Evolutionary conservation across 2,329 filamentous ascomycete genomes (phyloP), one percentile per base, ranked within the genome.

Genomic region (Cryoendolithus antarcticus): DNA sequence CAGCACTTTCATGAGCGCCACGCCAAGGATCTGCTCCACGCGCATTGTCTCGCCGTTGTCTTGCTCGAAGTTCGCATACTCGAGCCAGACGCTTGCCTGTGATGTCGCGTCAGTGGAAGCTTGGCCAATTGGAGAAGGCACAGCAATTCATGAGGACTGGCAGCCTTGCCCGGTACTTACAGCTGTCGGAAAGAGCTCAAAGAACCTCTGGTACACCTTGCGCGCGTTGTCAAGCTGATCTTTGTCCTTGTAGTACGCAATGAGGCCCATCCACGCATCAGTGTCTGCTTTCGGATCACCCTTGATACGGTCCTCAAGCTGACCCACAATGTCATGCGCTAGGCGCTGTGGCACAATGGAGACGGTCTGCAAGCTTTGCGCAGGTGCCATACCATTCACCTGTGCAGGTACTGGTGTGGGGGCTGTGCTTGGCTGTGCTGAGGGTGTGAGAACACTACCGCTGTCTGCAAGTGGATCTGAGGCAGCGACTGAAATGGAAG

Each of bases 241-340:
- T 53, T 82, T 83, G 54, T 75, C 79, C 51, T 81, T 81, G 60
- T 94, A 77, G 58, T 95, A 86, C 49, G 75, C 74, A 57, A 98
- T 89, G 57, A 98, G 71, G 48, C 75, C 74, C 53, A 93, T 66
- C 91, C 91, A 98, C 27, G 89, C 86, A 58, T 91, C 83, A 62
- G 91, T 76, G 52, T 95, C 88, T 55, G 89, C 91, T 53, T 86
- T 82, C 10, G 89, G 84, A 57, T 98, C 91, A 55, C 95, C 84
- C 58, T 82, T 80, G 59, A 96, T 82, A 56, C 89, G 80, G 59
- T 91, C 84, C 66, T 98, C 89, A 55, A 96, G 71, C 43, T 88
- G 75, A 42, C 81, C 78, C 51, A 89, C 71, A 48, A 74, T 75
- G 62, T 93, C 82, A 63, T 80, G 74, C 40, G 81, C 76, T 46